Evolutionary conservation across 176 grass and related monocot species (phyloP), one percentile per base, ranked within the genome.

Genomic region (Cenchrus fungigraminus): DNA sequence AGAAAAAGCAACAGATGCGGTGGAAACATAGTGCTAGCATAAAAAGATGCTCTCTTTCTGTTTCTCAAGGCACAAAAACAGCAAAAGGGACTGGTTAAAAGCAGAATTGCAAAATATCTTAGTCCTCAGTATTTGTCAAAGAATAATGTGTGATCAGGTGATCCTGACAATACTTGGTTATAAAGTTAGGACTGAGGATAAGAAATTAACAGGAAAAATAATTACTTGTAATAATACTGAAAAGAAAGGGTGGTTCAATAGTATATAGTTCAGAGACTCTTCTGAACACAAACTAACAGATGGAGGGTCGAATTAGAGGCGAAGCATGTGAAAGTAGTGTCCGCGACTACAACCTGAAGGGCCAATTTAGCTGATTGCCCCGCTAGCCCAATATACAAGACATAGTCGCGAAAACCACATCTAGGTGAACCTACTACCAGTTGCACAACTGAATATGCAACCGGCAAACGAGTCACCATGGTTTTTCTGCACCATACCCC

Each of bases 351-450:
- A 64, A 8, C 45, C n/a, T 56, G 13, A 51, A 80, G 4, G 77
- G 51, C 60, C 9, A 83, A 47, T 54, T 79, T 73, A 79, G 42
- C 28, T 4, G 28, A 31, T 40, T 16, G 40, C 59, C 47, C 62
- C 16, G 79, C 43, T 68, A 80, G 55, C 44, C n/a, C 31, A 16
- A 80, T 60, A 72, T 56, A 74, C 68, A 62, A 79, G 71, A 75
- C 0, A 34, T 22, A 47, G 66, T 29, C 2, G 6, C 4, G 22
- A 56, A 73, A 84, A 87, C 32, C 6, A 74, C 58, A 59, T 82
- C 2, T 68, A 74, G 32, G 79, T 63, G 78, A 83, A 22, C 42
- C 73, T 68, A 85, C 59, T 82, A 37, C 43, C n/a, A 78, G 66
- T 78, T 73, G 78, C 73, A 82, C 70, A 76, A 50, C 14, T 68